Base-by-base conservation (phyloP, 495 filamentous ascomycete species). In the Penicillium nucicola region DNA sequence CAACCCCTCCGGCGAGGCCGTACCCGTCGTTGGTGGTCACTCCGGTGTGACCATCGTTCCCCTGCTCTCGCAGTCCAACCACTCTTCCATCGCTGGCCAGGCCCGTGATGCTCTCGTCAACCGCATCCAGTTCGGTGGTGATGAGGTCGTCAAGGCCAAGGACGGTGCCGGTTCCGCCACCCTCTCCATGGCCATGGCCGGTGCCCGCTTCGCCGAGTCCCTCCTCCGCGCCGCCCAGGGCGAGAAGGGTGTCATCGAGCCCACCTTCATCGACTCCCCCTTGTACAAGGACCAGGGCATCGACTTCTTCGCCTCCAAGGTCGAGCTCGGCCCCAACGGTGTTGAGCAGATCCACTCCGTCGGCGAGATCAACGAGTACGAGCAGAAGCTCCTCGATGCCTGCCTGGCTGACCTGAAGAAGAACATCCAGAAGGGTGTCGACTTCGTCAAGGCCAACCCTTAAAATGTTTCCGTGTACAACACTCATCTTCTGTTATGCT, bases 71-170 rank as follows among this genome's bases (percentile, higher is more conserved):
- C 93, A 97, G 81, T 90, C 90, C 69, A 84, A 77, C 68, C 90
- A 96, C 80, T 77, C 88, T 70, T 79, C 84, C 62, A 86, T 98
- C 50, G 74, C 82, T 43, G 85, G 90, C 68, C 76, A 87, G 63
- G 72, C 80, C 64, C 83, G 83, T 39, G 84, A 86, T 56, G 82
- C 81, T 39, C 90, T 96, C 52, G 79, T 97, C 68, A 84, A 92
- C 69, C 92, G 93, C 67, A 95, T 98, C 61, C 93, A 98, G 78
- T 98, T 97, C 75, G 93, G 93, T 72, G 93, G 93, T 81, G 93
- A 98, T 72, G 93, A 98, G 84, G 93, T 98, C 55, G 93, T 98
- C 71, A 85, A 96, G 82, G 93, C 93, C 70, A 98, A 98, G 85
- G 91, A 90, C 70, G 93, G 93, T 74, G 91, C 92, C 64, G 93